phyloP scores from a whole-genome alignment of 1,284 basidiomycete species.

The Neonothopanus nambi region DNA sequence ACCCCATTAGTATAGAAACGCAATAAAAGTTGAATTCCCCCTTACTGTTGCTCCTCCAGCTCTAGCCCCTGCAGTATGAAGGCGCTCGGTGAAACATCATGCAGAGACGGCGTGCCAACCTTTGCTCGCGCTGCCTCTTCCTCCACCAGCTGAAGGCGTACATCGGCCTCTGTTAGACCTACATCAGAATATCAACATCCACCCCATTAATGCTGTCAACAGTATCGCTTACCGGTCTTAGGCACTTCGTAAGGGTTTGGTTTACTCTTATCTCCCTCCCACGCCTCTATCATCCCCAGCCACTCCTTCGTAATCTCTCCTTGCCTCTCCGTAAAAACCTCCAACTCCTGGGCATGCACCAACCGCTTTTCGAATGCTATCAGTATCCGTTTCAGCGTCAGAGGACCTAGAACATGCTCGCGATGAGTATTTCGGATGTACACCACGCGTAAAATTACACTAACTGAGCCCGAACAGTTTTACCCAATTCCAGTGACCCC shows the following conservation, averaged over 20 bases:
- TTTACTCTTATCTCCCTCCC: constrained; percentile 19
- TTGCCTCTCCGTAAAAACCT: neutral
- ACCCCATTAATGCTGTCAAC: too few species aligned
- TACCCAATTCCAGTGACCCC: too few species aligned
- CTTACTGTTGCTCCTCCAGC: constrained; percentile 21
- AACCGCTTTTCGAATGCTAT: neutral
- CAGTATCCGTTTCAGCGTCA: too few species aligned
- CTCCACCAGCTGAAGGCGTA: too few species aligned
- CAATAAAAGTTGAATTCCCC: neutral
- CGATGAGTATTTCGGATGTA: neutral
- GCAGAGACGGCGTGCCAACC: neutral
- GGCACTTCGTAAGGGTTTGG: constrained; percentile 30
- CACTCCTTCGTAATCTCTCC: neutral
- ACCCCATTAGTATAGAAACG: neutral
- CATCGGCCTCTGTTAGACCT: constrained; percentile 12
- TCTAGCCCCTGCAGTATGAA: constrained; percentile 16
- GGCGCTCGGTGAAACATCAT: constrained; percentile 13
- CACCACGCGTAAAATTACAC: neutral
- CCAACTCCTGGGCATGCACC: neutral
- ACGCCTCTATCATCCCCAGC: constrained; percentile 9
- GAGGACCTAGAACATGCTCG: too few species aligned
- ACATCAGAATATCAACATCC: too few species aligned
- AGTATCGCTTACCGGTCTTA: too few species aligned
- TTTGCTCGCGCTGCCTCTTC: constrained; percentile 11
- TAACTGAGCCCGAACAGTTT: constrained; percentile 20